Evolutionary conservation across 345 rosid genomes (phyloP).

Genomic region (Lenwebbia sp.): DNA sequence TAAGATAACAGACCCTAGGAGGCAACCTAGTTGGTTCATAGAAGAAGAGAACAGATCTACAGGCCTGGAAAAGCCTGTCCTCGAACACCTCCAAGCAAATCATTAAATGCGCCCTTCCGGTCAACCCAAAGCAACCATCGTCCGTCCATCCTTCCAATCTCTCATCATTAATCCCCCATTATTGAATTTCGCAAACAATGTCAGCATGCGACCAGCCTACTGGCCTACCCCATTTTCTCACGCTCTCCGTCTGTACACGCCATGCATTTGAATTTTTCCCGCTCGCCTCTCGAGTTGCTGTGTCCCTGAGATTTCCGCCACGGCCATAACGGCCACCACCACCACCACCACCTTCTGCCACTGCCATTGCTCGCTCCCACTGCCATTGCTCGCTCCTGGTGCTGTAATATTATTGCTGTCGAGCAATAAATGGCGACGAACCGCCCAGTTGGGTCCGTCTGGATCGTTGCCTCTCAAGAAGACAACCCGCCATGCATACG

Average conservation of each 20-base stretch:
- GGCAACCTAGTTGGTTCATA: background rate
- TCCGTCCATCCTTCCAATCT: background rate
- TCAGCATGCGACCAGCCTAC: background rate
- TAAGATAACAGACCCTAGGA: background rate
- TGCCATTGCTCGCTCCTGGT: background rate
- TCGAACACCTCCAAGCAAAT: background rate
- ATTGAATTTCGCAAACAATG: background rate
- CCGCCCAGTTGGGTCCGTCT: background rate
- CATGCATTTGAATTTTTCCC: background rate
- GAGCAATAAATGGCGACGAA: background rate
- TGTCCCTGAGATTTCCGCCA: background rate
- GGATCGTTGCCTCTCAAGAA: background rate
- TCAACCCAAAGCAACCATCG: background rate
- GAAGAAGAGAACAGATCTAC: background rate
- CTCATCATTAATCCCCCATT: background rate
- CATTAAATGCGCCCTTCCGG: background rate
- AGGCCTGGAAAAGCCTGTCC: background rate
- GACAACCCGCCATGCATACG: background rate
- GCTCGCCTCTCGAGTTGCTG: background rate
- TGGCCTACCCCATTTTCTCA: background rate
- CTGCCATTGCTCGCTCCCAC: background rate
- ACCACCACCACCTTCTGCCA: background rate
- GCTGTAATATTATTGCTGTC: background rate
- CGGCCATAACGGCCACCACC: no score
- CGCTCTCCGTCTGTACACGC: background rate